These are phyloP conservation scores for Neurospora intermedia DNA, from an alignment of 495 filamentous ascomycete genomes.

Conservation along the genomic window DNA sequence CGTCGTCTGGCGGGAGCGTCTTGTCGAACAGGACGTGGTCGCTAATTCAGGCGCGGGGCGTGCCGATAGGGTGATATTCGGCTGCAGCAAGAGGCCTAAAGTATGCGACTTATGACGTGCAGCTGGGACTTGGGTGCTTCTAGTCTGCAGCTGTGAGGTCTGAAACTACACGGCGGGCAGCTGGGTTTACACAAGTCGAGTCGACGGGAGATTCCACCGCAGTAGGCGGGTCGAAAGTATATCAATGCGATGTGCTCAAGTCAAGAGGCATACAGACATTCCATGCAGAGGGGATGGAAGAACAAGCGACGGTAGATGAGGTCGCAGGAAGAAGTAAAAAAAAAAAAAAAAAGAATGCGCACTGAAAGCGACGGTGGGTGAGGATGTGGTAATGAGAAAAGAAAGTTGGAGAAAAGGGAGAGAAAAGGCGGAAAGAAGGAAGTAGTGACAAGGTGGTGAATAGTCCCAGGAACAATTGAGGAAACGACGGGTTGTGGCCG, in stretches of 20 bases:
- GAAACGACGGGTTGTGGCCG: background rate
- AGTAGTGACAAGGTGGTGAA: background rate
- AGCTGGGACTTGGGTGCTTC: background rate
- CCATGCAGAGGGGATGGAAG: background rate
- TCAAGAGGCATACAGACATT: background rate
- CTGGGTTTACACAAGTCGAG: background rate
- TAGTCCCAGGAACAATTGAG: background rate
- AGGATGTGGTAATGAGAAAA: background rate
- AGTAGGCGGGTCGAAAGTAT: background rate
- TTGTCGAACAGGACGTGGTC: background rate
- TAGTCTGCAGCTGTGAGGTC: background rate
- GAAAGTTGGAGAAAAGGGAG: background rate
- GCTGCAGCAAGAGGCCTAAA: background rate
- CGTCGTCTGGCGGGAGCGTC: background rate
- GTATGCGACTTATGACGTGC: background rate
- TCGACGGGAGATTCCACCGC: background rate
- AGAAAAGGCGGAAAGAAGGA: background rate
- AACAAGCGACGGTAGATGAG: background rate
- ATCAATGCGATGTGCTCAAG: background rate
- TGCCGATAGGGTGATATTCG: background rate
- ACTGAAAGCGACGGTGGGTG: background rate
- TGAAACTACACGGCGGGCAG: background rate
- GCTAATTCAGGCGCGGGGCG: background rate
- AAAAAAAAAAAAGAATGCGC: background rate
- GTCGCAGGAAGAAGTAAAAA: background rate